Evolutionary conservation across 345 rosid genomes (phyloP).

Genomic region (Pseudoturritis turrita): DNA sequence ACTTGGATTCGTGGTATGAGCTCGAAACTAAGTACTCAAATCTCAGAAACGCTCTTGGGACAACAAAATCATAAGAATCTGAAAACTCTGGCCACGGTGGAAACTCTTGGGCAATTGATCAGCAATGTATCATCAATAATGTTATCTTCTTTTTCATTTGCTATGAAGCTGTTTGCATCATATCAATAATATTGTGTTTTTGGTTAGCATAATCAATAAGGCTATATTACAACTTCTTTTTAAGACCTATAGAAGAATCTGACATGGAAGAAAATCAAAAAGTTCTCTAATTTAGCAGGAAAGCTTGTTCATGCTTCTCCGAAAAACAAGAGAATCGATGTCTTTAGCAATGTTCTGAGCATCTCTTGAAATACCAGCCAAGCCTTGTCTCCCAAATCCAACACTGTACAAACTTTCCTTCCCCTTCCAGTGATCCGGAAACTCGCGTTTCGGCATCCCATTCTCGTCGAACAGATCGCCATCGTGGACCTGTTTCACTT

Average conservation of each 20-base stretch:
- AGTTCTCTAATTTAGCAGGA: not conserved
- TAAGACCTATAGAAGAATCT: not conserved
- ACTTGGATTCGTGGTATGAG: constrained; percentile 45
- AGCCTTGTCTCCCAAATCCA: constrained; percentile 38
- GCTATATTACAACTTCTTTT: not conserved
- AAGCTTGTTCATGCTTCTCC: not conserved
- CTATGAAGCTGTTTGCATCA: constrained; percentile 1
- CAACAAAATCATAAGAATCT: constrained; percentile 9
- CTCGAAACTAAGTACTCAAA: constrained; percentile 41
- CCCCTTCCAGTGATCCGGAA: constrained; percentile 37
- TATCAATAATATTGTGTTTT: constrained; percentile 5
- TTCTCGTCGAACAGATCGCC: constrained; percentile 22
- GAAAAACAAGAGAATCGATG: constrained; percentile 14
- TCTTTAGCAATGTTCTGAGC: constrained; percentile 33
- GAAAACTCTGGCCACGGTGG: not conserved
- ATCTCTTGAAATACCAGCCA: constrained; percentile 35
- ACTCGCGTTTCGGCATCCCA: constrained; percentile 28
- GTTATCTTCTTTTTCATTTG: not conserved
- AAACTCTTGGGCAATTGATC: not conserved
- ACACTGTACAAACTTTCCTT: constrained; percentile 36
- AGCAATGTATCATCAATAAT: constrained; percentile 12
- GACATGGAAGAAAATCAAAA: not conserved
- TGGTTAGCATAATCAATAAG: not conserved
- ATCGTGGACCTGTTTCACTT: constrained; percentile 13
- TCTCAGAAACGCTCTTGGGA: constrained; percentile 29